Conservation (phyloP, 1,284 basidiomycete species). For the Fistulinella cinereoalba region DNA sequence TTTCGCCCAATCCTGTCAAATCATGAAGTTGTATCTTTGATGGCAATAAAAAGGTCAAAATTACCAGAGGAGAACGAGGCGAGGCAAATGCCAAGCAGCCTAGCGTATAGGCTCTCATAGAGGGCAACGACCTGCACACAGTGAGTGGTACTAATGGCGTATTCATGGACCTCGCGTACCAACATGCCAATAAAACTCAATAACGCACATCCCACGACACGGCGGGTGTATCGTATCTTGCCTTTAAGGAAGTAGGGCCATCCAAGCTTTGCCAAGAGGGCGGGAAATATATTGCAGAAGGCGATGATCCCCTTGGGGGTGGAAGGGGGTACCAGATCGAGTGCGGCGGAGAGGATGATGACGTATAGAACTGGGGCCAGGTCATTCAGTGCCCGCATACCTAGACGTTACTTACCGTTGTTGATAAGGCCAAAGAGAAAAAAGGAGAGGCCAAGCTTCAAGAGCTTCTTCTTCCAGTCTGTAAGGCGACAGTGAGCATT, state of each 20-base stretch:
- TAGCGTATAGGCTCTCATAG: constrained; percentile 65
- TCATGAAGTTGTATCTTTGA: constrained; percentile 7
- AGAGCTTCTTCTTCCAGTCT: constrained; percentile 27
- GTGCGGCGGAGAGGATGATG: constrained; percentile 92
- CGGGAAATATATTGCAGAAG: constrained; percentile 87
- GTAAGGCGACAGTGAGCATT: constrained; percentile 13
- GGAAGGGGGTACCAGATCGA: constrained; percentile 88
- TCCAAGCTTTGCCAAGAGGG: constrained; percentile 80
- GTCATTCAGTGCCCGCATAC: not conserved
- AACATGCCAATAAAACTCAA: constrained; percentile 81
- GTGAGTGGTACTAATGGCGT: not conserved
- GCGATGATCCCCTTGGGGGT: constrained; percentile 93
- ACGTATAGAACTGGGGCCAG: constrained; percentile 77
- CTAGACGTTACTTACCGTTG: constrained; percentile 40
- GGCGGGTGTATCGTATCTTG: constrained; percentile 70
- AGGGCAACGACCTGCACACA: constrained; percentile 71
- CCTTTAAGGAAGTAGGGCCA: constrained; percentile 93
- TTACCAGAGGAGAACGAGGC: constrained; percentile 89
- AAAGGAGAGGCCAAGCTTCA: constrained; percentile 47
- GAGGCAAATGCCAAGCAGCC: constrained; percentile 83
- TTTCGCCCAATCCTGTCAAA: constrained; percentile 76
- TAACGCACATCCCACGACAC: constrained; percentile 74
- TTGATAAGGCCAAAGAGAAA: constrained; percentile 60
- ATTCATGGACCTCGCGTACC: constrained; percentile 41
- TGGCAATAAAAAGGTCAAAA: constrained; percentile 1